Conservation (phyloP, 2,329 filamentous ascomycete genomes). For the Aspergillus neoniger region DNA sequence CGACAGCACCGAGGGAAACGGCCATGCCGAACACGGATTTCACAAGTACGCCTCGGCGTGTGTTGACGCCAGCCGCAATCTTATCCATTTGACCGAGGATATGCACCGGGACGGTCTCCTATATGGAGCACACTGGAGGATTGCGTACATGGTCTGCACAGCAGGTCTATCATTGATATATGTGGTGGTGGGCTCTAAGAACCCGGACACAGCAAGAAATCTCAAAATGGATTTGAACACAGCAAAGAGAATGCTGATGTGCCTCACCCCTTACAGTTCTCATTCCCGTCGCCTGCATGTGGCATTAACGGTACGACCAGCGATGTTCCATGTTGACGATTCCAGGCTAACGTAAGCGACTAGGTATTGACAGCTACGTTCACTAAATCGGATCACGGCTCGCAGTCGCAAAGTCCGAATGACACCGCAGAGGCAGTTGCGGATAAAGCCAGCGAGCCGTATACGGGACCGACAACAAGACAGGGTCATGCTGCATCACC, state of each 20-base stretch:
- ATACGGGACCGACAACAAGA: neutral
- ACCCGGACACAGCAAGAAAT: neutral
- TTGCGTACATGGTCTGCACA: constrained; percentile 9
- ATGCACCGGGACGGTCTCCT: constrained; percentile 15
- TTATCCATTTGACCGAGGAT: constrained; percentile 17
- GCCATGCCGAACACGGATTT: constrained; percentile 2
- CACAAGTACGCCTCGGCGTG: constrained; percentile 11
- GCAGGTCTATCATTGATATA: constrained; percentile 11
- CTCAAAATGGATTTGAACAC: constrained; percentile 2
- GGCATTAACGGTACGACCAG: constrained; percentile 2
- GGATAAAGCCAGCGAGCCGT: neutral
- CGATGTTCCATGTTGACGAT: too few relatives aligned
- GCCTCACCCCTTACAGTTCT: constrained; percentile 6
- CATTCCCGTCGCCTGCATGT: constrained; percentile 8
- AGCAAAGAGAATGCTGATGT: neutral
- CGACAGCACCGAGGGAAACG: neutral
- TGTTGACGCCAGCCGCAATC: constrained; percentile 14
- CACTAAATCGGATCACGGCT: neutral
- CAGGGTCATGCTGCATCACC: neutral
- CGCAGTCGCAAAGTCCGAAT: neutral
- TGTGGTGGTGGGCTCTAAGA: constrained; percentile 7
- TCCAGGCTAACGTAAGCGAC: neutral
- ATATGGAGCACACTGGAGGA: constrained; percentile 10
- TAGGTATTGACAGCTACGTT: constrained; percentile 8
- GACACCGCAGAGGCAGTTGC: neutral